Evolutionary conservation across 345 rosid genomes (phyloP).

Genomic region (Rhodamnia argentea): DNA sequence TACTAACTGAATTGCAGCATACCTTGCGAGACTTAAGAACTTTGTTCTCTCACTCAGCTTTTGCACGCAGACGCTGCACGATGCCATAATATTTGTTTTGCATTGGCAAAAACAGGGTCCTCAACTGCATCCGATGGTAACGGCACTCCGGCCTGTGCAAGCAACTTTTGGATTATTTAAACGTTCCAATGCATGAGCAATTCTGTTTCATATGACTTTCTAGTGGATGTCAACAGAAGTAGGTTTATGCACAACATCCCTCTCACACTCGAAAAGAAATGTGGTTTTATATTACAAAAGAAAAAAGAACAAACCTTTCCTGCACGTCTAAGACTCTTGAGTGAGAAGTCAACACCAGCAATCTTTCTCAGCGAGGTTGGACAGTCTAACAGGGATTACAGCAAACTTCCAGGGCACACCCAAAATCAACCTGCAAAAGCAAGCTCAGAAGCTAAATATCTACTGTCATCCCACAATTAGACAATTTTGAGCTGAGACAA

Average conservation of each 20-base stretch:
- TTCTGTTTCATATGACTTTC: background rate
- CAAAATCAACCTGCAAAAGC: conserved; percentile 64
- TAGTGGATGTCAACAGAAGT: background rate
- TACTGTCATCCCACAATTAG: background rate
- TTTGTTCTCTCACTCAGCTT: conserved; percentile 72
- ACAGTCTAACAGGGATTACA: conserved; percentile 70
- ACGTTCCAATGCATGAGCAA: background rate
- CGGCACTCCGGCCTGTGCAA: conserved; percentile 71
- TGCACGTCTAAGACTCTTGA: conserved; percentile 69
- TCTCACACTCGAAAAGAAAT: background rate
- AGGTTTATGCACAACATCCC: background rate
- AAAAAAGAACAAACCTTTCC: conserved; percentile 48
- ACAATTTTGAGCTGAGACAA: background rate
- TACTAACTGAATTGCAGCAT: background rate
- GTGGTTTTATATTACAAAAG: background rate
- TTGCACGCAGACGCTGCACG: conserved; percentile 92
- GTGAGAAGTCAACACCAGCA: conserved; percentile 78
- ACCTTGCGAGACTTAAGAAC: conserved; percentile 67
- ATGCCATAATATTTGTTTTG: conserved; percentile 88
- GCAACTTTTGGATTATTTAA: too few relatives aligned
- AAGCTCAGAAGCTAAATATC: background rate
- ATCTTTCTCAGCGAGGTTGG: conserved; percentile 58
- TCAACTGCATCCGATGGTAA: conserved; percentile 84
- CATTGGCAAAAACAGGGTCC: conserved; percentile 95
- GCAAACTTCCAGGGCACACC: conserved; percentile 87